Percentiles rank a stretch among this genome's conserved stretches.
phyloP scores from a whole-genome alignment of 768 basidiomycete species.

The Dioszegia aurantiaca region DNA sequence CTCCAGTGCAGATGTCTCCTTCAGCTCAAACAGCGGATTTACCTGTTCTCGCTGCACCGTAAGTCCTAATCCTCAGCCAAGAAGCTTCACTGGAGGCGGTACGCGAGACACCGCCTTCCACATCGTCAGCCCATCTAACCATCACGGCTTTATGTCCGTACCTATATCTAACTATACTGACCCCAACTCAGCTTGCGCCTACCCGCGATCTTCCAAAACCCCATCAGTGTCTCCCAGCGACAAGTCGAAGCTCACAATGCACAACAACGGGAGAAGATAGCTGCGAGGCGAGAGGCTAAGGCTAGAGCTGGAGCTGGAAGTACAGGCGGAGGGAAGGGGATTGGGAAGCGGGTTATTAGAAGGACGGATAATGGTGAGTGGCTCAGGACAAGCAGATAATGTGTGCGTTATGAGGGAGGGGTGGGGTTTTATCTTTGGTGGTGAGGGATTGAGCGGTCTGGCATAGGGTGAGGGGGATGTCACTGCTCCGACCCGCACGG shows the following conservation, averaged over 20 bases:
- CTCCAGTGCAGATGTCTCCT: not conserved
- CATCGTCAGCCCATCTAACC: not conserved
- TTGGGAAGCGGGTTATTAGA: conserved; percentile 43
- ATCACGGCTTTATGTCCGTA: not conserved
- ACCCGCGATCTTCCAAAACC: conserved; percentile 50
- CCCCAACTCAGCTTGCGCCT: conserved; percentile 37
- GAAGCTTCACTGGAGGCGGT: no score
- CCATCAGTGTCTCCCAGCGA: conserved; percentile 25
- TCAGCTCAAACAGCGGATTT: not conserved
- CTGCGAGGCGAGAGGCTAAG: conserved; percentile 30
- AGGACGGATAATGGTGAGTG: conserved; percentile 49
- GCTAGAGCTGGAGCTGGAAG: conserved; percentile 1
- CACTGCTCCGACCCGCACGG: no score
- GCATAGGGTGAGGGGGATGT: no score
- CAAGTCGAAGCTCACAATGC: conserved; percentile 47
- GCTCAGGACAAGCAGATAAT: not conserved
- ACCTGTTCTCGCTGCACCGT: conserved; percentile 9
- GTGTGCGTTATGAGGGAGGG: no score
- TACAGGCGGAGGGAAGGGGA: conserved; percentile 20
- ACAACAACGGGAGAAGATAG: conserved; percentile 44
- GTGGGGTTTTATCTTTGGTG: no score
- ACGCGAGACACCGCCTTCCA: no score
- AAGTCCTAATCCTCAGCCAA: not conserved
- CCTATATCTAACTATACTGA: not conserved
- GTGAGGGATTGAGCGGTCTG: no score